Conservation (phyloP, 306 rosid genomes). For the Biancaea sappan region DNA sequence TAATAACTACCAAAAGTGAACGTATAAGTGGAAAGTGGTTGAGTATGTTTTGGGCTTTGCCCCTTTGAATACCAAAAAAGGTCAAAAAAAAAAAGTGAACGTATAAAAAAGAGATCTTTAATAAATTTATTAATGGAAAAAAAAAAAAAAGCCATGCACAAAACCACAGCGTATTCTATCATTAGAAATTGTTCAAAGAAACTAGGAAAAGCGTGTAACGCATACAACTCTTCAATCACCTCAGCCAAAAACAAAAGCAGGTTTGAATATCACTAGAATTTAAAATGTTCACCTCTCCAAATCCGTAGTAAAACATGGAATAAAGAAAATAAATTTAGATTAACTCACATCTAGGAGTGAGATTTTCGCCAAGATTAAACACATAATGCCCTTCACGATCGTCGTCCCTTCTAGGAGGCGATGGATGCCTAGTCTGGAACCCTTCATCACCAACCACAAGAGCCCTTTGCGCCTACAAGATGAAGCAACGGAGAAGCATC, state of each 20-base stretch:
- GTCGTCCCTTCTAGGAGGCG: conserved; percentile 88
- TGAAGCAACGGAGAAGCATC: conserved; percentile 4
- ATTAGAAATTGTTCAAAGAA: not conserved
- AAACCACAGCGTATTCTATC: not conserved
- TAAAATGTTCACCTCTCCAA: not conserved
- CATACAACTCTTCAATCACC: not conserved
- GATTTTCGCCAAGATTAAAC: conserved; percentile 87
- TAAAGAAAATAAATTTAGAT: not conserved
- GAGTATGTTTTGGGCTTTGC: no score
- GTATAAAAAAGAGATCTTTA: not conserved
- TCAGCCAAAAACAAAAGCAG: not conserved
- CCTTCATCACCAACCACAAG: conserved; percentile 48
- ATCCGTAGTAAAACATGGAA: not conserved
- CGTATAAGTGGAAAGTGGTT: no score
- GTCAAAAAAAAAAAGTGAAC: not conserved
- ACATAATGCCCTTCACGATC: conserved; percentile 97
- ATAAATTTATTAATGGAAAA: not conserved
- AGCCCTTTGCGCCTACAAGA: conserved; percentile 59
- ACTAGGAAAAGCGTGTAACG: conserved; percentile 15
- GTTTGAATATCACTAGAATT: not conserved
- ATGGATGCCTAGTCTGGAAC: conserved; percentile 49
- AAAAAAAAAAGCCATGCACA: not conserved
- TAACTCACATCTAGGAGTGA: conserved; percentile 84
- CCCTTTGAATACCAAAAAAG: no score
- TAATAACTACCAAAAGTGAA: not conserved